These are phyloP conservation scores for Coccomyxa sp. DNA, from an alignment of 139 green algal species.

Conservation along the genomic window DNA sequence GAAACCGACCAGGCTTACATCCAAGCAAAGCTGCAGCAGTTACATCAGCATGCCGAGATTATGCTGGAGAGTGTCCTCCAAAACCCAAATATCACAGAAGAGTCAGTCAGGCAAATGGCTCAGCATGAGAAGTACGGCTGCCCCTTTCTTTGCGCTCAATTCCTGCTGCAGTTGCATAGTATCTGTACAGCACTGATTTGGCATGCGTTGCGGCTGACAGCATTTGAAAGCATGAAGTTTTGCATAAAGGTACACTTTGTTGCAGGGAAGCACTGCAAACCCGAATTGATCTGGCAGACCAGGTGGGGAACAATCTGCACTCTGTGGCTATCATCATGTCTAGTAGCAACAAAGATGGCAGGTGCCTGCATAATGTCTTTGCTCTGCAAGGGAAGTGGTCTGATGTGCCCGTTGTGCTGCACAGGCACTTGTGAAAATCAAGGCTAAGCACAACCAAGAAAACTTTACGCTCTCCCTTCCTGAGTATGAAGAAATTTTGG, in stretches of 20 bases:
- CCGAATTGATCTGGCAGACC: not conserved
- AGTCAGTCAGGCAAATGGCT: conserved; percentile 18
- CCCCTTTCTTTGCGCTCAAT: not conserved
- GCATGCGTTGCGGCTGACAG: no score
- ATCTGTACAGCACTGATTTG: no score
- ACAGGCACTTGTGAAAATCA: not conserved
- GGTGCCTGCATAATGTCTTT: not conserved
- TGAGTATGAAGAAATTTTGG: not conserved
- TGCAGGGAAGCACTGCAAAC: not conserved
- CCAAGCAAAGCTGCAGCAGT: conserved; percentile 19
- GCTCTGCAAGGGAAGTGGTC: not conserved
- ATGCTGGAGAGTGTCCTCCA: conserved; percentile 35
- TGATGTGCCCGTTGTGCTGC: not conserved
- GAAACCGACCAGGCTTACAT: conserved; percentile 37
- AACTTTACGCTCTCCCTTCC: not conserved
- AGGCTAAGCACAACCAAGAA: not conserved
- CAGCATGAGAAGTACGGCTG: not conserved
- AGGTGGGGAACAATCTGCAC: not conserved
- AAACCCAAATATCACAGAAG: conserved; percentile 31
- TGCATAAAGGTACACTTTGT: not conserved
- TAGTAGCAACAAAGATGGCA: not conserved
- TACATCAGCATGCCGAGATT: conserved; percentile 32
- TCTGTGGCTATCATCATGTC: not conserved
- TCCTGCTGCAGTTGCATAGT: not conserved
- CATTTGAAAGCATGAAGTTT: not conserved